Evolutionary conservation across 495 filamentous ascomycete species (phyloP).

Genomic region (Aspergillus saccharolyticus): DNA sequence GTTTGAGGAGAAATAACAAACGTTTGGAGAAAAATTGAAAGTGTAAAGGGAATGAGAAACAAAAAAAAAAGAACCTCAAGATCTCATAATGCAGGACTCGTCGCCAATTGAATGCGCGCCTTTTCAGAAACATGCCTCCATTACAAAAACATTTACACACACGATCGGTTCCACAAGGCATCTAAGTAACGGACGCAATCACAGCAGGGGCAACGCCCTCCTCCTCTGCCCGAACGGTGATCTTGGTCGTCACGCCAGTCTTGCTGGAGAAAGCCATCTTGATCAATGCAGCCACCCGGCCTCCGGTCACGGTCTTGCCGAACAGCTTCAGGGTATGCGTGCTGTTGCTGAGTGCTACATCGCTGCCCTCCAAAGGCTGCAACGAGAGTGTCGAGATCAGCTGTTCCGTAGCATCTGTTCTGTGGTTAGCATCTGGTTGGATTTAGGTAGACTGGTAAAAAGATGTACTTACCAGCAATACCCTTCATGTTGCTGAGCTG

Average conservation of each 20-base stretch:
- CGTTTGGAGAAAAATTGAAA: background rate
- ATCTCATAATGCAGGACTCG: slow-evolving; percentile 22
- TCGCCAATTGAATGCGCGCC: slow-evolving; percentile 12
- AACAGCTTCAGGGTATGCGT: slow-evolving; percentile 95
- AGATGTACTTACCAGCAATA: slow-evolving; percentile 67
- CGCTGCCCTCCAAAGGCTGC: slow-evolving; percentile 90
- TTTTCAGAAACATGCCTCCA: slow-evolving; percentile 20
- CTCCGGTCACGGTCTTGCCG: slow-evolving; percentile 90
- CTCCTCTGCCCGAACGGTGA: slow-evolving; percentile 85
- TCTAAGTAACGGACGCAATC: slow-evolving; percentile 76
- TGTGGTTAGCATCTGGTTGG: slow-evolving; percentile 29
- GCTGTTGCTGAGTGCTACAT: slow-evolving; percentile 77
- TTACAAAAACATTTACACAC: slow-evolving; percentile 16
- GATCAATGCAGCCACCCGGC: slow-evolving; percentile 79
- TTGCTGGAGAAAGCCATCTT: slow-evolving; percentile 93
- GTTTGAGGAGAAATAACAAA: slow-evolving; percentile 3
- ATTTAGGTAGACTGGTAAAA: background rate
- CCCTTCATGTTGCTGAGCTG: slow-evolving; percentile 86
- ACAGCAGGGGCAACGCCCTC: slow-evolving; percentile 82
- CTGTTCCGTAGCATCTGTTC: slow-evolving; percentile 85
- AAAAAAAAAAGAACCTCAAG: slow-evolving; percentile 10
- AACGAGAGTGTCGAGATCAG: slow-evolving; percentile 79
- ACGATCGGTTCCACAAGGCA: slow-evolving; percentile 3
- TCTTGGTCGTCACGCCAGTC: slow-evolving; percentile 90
- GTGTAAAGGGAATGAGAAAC: too few relatives aligned